phyloP scores from a whole-genome alignment of 2,329 filamentous ascomycete genomes.

The Alternaria infectoria region DNA sequence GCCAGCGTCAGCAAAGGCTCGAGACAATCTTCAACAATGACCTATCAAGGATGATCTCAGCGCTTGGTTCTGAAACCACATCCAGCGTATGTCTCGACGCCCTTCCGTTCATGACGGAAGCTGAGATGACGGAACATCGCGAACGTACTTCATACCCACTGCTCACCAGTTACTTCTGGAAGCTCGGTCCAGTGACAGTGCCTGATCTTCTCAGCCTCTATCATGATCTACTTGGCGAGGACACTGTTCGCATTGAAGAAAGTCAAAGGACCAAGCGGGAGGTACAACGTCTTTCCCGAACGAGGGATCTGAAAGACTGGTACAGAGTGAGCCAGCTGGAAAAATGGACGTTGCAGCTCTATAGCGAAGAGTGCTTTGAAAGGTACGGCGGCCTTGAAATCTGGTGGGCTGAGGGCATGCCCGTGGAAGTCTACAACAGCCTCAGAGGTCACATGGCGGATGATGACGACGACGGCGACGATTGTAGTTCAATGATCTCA shows the following conservation, averaged over 20 bases:
- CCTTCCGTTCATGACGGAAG: background rate
- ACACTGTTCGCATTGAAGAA: conserved; percentile 5
- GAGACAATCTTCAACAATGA: conserved; percentile 21
- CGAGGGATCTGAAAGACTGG: conserved; percentile 18
- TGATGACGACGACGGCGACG: conserved; percentile 8
- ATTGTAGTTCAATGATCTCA: background rate
- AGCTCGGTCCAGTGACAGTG: background rate
- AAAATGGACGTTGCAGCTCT: conserved; percentile 36
- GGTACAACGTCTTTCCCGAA: conserved; percentile 6
- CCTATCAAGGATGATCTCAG: conserved; percentile 7
- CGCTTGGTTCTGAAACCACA: conserved; percentile 11
- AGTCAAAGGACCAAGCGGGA: conserved; percentile 13
- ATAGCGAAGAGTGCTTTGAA: conserved; percentile 39
- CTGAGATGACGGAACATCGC: conserved; percentile 19
- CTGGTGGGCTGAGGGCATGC: conserved; percentile 33
- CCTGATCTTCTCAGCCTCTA: conserved; percentile 14
- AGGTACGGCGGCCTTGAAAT: conserved; percentile 34
- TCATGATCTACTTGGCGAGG: conserved; percentile 15
- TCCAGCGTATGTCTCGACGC: conserved; percentile 18
- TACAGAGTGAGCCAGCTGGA: conserved; percentile 21
- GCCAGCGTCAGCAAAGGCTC: conserved; percentile 19
- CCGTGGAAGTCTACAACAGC: conserved; percentile 33
- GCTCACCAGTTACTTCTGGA: background rate
- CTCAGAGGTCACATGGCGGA: conserved; percentile 20
- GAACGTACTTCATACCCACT: conserved; percentile 18